Evolutionary conservation across 257 asterid genomes (phyloP).

Genomic region (Voacanga thouarsii): DNA sequence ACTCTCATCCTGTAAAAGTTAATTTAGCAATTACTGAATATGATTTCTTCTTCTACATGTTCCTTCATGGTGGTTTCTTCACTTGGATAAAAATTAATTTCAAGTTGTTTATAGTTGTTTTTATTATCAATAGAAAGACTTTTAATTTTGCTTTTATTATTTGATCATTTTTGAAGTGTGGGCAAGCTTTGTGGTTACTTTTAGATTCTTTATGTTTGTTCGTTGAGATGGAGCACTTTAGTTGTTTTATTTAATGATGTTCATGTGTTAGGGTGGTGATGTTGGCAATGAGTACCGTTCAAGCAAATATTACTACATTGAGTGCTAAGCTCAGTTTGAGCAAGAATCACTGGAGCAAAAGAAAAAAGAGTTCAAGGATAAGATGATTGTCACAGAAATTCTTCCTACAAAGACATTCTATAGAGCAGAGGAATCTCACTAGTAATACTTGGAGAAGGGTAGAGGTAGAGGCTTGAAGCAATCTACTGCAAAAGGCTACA

Average conservation of each 20-base stretch:
- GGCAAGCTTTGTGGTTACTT: not conserved
- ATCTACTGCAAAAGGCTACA: conserved; percentile 82
- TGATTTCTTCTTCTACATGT: not conserved
- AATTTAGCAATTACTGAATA: not conserved
- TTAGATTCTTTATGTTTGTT: not conserved
- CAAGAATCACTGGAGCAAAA: conserved; percentile 58
- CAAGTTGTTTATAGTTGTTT: not conserved
- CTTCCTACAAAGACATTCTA: conserved; percentile 71
- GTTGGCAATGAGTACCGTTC: conserved; percentile 74
- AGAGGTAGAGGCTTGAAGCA: conserved; percentile 53
- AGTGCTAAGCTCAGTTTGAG: conserved; percentile 50
- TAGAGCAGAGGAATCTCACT: conserved; percentile 83
- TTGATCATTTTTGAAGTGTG: not conserved
- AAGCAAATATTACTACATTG: conserved; percentile 66
- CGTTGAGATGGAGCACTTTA: not conserved
- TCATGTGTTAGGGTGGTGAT: conserved; percentile 50
- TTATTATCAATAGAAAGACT: not conserved
- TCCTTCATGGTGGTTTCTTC: not conserved
- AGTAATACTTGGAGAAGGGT: conserved; percentile 82
- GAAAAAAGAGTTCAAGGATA: conserved; percentile 39
- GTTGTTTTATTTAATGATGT: not conserved
- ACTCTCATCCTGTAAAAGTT: not conserved
- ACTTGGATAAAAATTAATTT: not conserved
- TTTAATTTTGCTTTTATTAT: not conserved
- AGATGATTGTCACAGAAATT: conserved; percentile 61